phyloP scores from a whole-genome alignment of 129 eudicot genomes.

The Mikania micrantha region DNA sequence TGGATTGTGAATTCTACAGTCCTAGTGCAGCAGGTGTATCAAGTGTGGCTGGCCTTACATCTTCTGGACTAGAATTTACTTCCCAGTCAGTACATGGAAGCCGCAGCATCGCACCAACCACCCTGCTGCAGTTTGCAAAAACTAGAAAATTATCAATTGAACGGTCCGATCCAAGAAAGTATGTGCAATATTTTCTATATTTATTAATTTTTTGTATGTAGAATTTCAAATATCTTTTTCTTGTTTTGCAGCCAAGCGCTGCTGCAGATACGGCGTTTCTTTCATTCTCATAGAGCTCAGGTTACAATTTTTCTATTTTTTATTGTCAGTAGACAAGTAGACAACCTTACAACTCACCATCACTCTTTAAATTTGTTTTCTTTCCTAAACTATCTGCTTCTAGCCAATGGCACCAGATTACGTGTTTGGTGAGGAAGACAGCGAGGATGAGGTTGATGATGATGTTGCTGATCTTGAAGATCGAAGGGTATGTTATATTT shows the following conservation, averaged over 20 bases:
- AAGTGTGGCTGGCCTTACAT: conserved; percentile 41
- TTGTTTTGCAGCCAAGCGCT: conserved; percentile 55
- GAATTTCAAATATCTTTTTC: not conserved
- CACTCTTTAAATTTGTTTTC: not conserved
- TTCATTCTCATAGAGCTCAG: conserved; percentile 98
- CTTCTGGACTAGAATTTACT: conserved; percentile 56
- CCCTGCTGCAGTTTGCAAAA: conserved; percentile 74
- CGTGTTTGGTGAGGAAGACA: conserved; percentile 83
- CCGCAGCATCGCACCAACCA: conserved; percentile 54
- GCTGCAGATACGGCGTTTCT: conserved; percentile 74
- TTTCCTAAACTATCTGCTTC: not conserved
- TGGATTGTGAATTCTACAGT: conserved; percentile 45
- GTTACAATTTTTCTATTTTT: conserved; percentile 27
- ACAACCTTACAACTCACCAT: not conserved
- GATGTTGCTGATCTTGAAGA: conserved; percentile 97
- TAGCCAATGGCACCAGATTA: conserved; percentile 95
- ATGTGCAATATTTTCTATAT: not conserved
- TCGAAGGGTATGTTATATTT: conserved; percentile 59
- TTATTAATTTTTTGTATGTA: too few relatives aligned
- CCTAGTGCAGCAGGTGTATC: conserved; percentile 37
- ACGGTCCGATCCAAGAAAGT: conserved; percentile 68
- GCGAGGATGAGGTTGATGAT: conserved; percentile 99
- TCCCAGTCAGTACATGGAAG: conserved; percentile 54
- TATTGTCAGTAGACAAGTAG: not conserved
- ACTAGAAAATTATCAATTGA: conserved; percentile 70